Base-by-base conservation (phyloP, 768 basidiomycete genomes). In the Imleria badia region DNA sequence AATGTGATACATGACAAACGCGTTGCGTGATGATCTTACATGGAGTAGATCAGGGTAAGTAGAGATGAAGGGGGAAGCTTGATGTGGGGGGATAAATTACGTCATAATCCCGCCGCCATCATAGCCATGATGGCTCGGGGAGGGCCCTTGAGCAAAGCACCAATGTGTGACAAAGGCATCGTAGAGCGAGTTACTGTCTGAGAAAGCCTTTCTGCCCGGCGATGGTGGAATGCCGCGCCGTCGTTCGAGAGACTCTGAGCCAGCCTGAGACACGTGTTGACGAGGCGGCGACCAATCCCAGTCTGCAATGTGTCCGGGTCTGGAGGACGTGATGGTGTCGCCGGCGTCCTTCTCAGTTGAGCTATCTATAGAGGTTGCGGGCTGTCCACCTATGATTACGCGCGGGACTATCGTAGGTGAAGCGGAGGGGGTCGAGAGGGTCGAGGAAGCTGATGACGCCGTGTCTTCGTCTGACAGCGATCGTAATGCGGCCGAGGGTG, bases 131-230 rank as follows among this genome's bases (percentile, higher is more conserved):
- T 56, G 54, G 9, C 45, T 55, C 51, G 51, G 74, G 49, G 61
- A 74, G 65, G 67, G 67, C 48, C 43, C 76, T 59, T 79, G 76
- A 9, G 83, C 84, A 67, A 87, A 87, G 66, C 86, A 87, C 86
- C 86, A 87, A 65, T 84, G 80, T 51, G 73, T 62, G 46, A 87
- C 79, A 55, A 87, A 82, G 22, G 83, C 82, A 50, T 85, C 78
- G 61, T 86, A 86, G 15, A 71, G 69, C 29, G 72, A 65, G 40
- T 73, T 70, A 75, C 51, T 60, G 39, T 55, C 45, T 8, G 39
- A 17, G 13, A 53, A 7, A 11, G 26, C 39, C 11, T 42, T 49
- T 31, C 20, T 15, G 9, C 26, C 46, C 6, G 39, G 36, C 14
- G 57, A 39, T 14, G 42, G 23, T 44, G 49, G 26, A 9, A 30